These are phyloP conservation scores for Eucalyptus caleyi DNA, from an alignment of 345 rosid genomes.

Conservation along the genomic window DNA sequence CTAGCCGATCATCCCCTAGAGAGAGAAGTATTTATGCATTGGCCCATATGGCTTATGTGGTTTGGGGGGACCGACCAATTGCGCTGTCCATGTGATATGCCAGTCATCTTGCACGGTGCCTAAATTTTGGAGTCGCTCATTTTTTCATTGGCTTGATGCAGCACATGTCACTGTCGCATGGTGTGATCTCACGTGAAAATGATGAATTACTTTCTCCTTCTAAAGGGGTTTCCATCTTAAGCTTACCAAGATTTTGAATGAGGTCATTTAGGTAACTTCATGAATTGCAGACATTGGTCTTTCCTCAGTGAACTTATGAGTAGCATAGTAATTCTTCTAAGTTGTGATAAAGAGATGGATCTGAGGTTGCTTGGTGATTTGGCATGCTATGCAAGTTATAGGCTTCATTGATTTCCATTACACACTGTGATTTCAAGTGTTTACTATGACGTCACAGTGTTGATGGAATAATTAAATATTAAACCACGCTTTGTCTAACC, in stretches of 20 bases:
- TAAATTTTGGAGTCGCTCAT: neutral
- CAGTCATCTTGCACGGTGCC: neutral
- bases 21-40: neutral
- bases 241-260: neutral
- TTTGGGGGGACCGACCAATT: neutral
- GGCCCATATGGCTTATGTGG: neutral
- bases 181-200: neutral
- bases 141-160: neutral
- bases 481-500: too few species aligned
- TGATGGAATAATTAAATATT: too few species aligned
- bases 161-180: neutral
- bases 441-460: neutral
- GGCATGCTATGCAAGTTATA: neutral
- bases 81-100: fast-evolving
- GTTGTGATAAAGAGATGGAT: neutral
- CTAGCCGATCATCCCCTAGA: neutral
- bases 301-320: neutral
- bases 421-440: neutral
- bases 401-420: neutral
- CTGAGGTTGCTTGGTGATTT: neutral
- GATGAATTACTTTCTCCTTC: neutral
- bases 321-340: neutral
- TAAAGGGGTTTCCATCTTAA: neutral
- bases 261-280: neutral
- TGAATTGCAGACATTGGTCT: neutral